Evolutionary conservation across 495 filamentous ascomycete species (phyloP).

Genomic region (Tuber magnatum): DNA sequence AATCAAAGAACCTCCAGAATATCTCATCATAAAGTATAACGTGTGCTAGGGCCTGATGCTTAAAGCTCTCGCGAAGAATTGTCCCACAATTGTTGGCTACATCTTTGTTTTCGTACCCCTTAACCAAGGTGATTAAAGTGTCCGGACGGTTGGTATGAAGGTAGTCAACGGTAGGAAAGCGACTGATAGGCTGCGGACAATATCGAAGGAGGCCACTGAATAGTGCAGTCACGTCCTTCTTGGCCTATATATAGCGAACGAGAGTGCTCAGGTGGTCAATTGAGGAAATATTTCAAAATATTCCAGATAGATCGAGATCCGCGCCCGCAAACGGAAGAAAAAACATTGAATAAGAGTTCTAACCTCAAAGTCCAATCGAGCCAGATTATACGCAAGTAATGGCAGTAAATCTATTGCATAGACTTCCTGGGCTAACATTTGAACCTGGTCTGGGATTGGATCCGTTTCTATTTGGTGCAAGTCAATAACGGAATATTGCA

Average conservation of each 20-base stretch:
- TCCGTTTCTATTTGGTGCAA: slow-evolving; percentile 60
- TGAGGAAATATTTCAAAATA: slow-evolving; percentile 48
- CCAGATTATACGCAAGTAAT: slow-evolving; percentile 67
- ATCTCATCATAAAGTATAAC: slow-evolving; percentile 90
- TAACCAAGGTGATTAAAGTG: slow-evolving; percentile 77
- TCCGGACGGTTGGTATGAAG: slow-evolving; percentile 78
- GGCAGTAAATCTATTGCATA: slow-evolving; percentile 84
- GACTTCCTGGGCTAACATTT: slow-evolving; percentile 67
- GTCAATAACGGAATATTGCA: slow-evolving; percentile 16
- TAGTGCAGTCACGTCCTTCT: slow-evolving; percentile 40
- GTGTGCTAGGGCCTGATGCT: slow-evolving; percentile 78
- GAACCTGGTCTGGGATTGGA: slow-evolving; percentile 75
- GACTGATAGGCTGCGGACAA: slow-evolving; percentile 35
- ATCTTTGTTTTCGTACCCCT: slow-evolving; percentile 79
- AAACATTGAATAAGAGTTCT: slow-evolving; percentile 30
- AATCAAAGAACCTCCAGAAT: slow-evolving; percentile 97
- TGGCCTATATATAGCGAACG: slow-evolving; percentile 55
- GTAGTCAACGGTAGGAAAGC: slow-evolving; percentile 66
- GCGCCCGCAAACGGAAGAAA: slow-evolving; percentile 41
- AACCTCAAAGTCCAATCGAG: slow-evolving; percentile 78
- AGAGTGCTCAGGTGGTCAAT: slow-evolving; percentile 43
- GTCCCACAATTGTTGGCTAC: slow-evolving; percentile 89
- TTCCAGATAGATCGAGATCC: background rate
- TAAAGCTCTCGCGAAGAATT: slow-evolving; percentile 83
- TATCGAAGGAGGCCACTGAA: slow-evolving; percentile 41